Evolutionary conservation across 176 grass and related monocot species (phyloP).

Genomic region (Zoysia japonica): DNA sequence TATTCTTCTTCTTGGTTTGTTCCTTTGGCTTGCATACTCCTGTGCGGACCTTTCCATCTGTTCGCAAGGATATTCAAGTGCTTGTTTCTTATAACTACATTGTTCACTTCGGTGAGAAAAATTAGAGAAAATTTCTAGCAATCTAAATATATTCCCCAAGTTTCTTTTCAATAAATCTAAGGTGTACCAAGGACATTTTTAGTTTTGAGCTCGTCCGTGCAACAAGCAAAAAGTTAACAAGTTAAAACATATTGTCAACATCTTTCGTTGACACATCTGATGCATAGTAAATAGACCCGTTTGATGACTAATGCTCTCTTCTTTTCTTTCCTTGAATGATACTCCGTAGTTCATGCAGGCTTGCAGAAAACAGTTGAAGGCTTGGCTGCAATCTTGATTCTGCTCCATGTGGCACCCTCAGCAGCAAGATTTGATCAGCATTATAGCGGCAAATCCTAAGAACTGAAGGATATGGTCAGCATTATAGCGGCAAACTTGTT

Average conservation of each 20-base stretch:
- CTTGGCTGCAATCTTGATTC: constrained; percentile 21
- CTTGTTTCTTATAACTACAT: too few relatives aligned
- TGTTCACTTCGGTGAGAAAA: neutral
- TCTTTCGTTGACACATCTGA: neutral
- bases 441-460: neutral
- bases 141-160: neutral
- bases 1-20: neutral
- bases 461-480: neutral
- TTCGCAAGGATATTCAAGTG: neutral
- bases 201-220: neutral
- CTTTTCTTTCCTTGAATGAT: neutral
- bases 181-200: neutral
- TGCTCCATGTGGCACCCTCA: constrained; percentile 14
- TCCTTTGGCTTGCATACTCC: neutral
- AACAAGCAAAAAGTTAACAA: neutral
- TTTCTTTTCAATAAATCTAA: neutral
- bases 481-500: neutral
- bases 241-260: neutral
- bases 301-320: neutral
- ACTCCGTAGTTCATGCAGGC: neutral
- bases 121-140: neutral
- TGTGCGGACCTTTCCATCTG: neutral
- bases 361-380: neutral
- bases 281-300: neutral
- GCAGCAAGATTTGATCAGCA: neutral